Evolutionary conservation across 306 rosid genomes (phyloP), one percentile per base, ranked within the genome.

Genomic region (Prunus padus): DNA sequence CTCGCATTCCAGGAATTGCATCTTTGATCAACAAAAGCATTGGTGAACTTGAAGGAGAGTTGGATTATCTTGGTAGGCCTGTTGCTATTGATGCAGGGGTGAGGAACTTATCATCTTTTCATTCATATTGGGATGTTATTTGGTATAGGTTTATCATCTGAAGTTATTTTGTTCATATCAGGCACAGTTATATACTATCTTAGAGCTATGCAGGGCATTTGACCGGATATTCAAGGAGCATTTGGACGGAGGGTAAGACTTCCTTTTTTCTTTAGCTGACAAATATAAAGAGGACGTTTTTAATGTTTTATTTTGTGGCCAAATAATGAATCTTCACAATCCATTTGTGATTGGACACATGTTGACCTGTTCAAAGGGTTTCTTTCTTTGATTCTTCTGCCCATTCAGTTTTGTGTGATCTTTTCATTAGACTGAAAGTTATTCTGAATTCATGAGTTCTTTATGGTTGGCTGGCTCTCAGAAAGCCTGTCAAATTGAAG

Each of bases 191-290:
- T 82, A 81, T 67, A 77, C 90, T 8, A 87, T 87, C 82, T 69
- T 87, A 45, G 88, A 87, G 81, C 73, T 87, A 44, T 87, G 88
- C 71, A 79, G 86, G 76, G 81, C 79, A 15, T 87, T 87, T 79
- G 88, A 84, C 68, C 80, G 63, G 76, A 67, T 79, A 49, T 87
- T 87, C 67, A 84, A 84, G 75, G 90, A 87, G 72, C 88, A 87
- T 77, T 83, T 87, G 67, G 84, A 84, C 37, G 88, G 90, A 74
- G 83, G 90, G 88, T 84, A 76, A 45, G 60, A 40, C 26, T 45
- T 65, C 52, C 55, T 8, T 56, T n/a, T 14, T 14, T 52, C n/a
- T 51, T 10, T 22, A 4, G 9, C 19, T 11, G 1, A 49, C 11
- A 59, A 11, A 49, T 15, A 51, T 51, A 14, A 28, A 2, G 28